phyloP scores from a whole-genome alignment of 768 basidiomycete species.

The Mycena albidolilacea region DNA sequence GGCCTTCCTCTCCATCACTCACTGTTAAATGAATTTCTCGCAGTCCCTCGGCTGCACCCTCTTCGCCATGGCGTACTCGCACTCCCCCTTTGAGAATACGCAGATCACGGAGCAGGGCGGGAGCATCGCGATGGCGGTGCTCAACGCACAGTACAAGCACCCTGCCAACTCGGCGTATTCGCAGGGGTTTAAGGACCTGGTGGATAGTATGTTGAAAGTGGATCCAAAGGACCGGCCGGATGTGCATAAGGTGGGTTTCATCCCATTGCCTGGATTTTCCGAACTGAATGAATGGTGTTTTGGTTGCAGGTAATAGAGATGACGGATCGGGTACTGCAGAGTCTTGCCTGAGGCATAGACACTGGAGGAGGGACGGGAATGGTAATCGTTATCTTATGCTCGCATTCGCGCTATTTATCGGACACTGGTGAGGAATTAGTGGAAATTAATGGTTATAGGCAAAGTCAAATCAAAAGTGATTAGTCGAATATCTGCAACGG shows the following conservation, averaged over 20 bases:
- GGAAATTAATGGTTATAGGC: slow-evolving; percentile 6
- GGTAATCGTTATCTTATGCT: slow-evolving; percentile 36
- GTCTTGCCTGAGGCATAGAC: slow-evolving; percentile 58
- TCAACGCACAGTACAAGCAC: slow-evolving; percentile 94
- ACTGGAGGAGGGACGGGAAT: background rate
- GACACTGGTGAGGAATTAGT: slow-evolving; percentile 29
- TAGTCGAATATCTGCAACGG: slow-evolving; percentile 40
- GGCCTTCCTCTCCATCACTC: background rate
- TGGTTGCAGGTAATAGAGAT: slow-evolving; percentile 70
- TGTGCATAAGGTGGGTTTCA: slow-evolving; percentile 79
- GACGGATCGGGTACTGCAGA: slow-evolving; percentile 76
- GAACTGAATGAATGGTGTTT: slow-evolving; percentile 6
- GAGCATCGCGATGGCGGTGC: slow-evolving; percentile 97
- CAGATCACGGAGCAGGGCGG: slow-evolving; percentile 96
- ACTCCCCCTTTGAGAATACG: slow-evolving; percentile 95
- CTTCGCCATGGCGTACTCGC: slow-evolving; percentile 94
- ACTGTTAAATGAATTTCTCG: slow-evolving; percentile 2
- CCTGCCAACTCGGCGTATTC: slow-evolving; percentile 86
- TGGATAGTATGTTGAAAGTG: slow-evolving; percentile 88
- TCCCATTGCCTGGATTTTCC: background rate
- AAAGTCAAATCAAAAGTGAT: background rate
- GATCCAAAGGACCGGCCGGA: slow-evolving; percentile 88
- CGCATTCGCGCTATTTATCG: slow-evolving; percentile 37
- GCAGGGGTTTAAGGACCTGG: slow-evolving; percentile 84
- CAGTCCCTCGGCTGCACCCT: slow-evolving; percentile 97